Base-by-base conservation (phyloP, 1,284 basidiomycete species). In the Microbotryomycetes sp. region DNA sequence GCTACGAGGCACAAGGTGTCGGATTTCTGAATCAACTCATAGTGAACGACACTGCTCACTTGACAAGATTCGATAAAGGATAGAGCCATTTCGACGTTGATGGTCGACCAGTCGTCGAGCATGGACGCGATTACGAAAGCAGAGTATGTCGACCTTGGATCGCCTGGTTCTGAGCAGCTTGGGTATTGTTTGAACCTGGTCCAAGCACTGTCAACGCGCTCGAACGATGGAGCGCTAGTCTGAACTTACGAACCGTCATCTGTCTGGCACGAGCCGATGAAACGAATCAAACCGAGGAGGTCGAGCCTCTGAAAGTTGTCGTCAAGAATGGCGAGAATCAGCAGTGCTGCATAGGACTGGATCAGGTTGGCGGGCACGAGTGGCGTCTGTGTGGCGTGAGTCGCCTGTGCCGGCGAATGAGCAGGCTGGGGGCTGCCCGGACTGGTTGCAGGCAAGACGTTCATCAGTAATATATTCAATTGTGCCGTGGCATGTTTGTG, bases 281-380 rank as follows among this genome's bases (percentile, higher is more conserved):
- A 87, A 26, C 70, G 70, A 3, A 83, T 65, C 21, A 94, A 75
- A 0, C 85, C 87, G 2, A 74, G 45, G 49, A 83, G 79, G 71
- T 94, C 82, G 21, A 94, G 78, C 52, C 77, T 76, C 48, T 80
- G 75, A 66, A 91, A 85, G 66, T 89, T 84, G 69, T 91, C 89
- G n/a, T 86, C 81, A 6, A 96, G 80, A 62, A 94, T 85, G 0
- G 87, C 83, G 4, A 96, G 83, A 0, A 83, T 81, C 2, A 92
- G 76, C 3, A 96, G 74, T 0, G 91, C 89, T 0, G 90, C 89
- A 72, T 96, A 96, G 7, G 91, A 91, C 81, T 91, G 89, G 60
- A 93, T 90, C n/a, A 94, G 78, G 73, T 94, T 88, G 0, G 88
- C 86, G 4, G 82, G 80, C 64, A 88, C 82, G 21, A 57, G 31